A percentile compares a stretch with the other conserved stretches of the same genome.
phyloP scores from a whole-genome alignment of 2,329 filamentous ascomycete genomes.

The Aspergillus quadricinctus region DNA sequence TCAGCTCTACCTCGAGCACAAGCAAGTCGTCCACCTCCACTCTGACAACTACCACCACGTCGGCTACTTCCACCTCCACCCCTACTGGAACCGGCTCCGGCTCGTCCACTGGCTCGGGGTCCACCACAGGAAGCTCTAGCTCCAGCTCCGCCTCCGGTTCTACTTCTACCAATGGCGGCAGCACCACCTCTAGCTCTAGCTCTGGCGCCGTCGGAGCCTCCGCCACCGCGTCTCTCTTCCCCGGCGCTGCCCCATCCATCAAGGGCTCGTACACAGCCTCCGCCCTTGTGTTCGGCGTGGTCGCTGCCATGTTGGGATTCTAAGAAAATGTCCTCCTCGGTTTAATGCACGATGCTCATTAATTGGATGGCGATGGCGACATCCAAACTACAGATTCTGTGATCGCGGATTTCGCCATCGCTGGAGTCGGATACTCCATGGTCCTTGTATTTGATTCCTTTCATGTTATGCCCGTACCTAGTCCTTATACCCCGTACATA shows the following conservation, averaged over 20 bases:
- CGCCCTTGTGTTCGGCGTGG: constrained; percentile 14
- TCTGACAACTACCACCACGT: constrained; percentile 8
- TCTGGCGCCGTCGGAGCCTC: constrained; percentile 8
- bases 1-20: constrained; percentile 8
- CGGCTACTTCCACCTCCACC: constrained; percentile 10
- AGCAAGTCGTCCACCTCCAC: constrained; percentile 6
- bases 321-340: constrained; percentile 12
- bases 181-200: background rate
- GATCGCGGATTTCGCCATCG: background rate
- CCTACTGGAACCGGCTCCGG: constrained; percentile 3
- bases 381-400: background rate
- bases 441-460: background rate
- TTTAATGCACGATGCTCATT: background rate
- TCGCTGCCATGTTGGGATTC: constrained; percentile 28
- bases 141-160: too few species aligned
- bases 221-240: constrained; percentile 18
- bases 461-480: background rate
- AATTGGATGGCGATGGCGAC: background rate
- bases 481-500: background rate
- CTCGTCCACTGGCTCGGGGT: too few species aligned
- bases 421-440: too few species aligned
- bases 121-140: too few species aligned
- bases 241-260: constrained; percentile 19
- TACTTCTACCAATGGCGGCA: background rate
- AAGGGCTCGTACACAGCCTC: constrained; percentile 19